Conservation (phyloP, 2,329 filamentous ascomycete genomes). For the Cordyceps sp. region DNA sequence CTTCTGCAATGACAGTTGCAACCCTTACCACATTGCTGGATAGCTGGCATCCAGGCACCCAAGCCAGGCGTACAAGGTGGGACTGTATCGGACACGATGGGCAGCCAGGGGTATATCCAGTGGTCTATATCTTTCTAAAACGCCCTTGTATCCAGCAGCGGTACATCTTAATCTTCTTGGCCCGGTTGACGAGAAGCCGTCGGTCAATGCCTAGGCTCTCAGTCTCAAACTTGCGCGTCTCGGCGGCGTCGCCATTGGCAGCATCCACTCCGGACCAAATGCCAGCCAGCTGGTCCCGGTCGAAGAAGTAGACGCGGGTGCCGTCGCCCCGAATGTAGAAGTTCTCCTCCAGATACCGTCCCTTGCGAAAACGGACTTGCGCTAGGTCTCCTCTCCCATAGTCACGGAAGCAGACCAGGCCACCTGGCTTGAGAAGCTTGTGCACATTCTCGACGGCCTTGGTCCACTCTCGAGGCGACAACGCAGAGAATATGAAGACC, state of each 20-base stretch:
- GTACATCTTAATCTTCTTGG: constrained; percentile 91
- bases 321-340: constrained; percentile 95
- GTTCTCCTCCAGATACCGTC: constrained; percentile 84
- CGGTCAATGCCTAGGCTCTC: constrained; percentile 71
- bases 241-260: constrained; percentile 8
- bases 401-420: constrained; percentile 88
- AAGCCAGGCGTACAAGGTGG: neutral
- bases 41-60: neutral
- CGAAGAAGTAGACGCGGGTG: constrained; percentile 95
- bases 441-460: constrained; percentile 69
- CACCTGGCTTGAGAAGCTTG: constrained; percentile 74
- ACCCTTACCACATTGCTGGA: neutral
- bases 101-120: constrained; percentile 2
- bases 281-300: constrained; percentile 59
- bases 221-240: constrained; percentile 43
- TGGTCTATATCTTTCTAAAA: constrained; percentile 50
- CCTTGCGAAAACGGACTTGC: constrained; percentile 94
- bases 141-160: constrained; percentile 86
- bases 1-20: constrained; percentile 17
- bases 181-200: constrained; percentile 80
- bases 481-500: constrained; percentile 93
- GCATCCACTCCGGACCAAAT: constrained; percentile 51
- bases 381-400: constrained; percentile 92
- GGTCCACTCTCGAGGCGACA: constrained; percentile 72
- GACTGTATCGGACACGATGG: neutral